Base-by-base conservation (phyloP, 208 protist species). In the Pavlovales sp. region DNA sequence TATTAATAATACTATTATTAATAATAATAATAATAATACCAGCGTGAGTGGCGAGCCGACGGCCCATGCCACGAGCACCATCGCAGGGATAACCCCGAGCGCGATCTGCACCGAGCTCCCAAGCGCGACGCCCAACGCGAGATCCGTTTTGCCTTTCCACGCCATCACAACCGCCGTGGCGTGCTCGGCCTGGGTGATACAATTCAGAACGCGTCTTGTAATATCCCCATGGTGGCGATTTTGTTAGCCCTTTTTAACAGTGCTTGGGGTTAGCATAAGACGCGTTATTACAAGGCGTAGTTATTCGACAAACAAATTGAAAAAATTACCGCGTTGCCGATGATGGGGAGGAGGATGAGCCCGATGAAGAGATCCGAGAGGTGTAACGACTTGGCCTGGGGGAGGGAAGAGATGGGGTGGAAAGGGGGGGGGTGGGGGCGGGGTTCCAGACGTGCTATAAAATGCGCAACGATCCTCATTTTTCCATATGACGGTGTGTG, bases 301-400 rank as follows among this genome's bases (percentile, higher is more conserved):
- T n/a, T n/a, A n/a, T n/a, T n/a, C n/a, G n/a, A n/a, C n/a, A n/a
- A n/a, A n/a, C n/a, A n/a, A n/a, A n/a, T n/a, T n/a, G n/a, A n/a
- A n/a, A n/a, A n/a, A n/a, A n/a, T n/a, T n/a, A n/a, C n/a, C n/a
- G 71, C 83, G 66, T 87, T 87, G 83, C 83, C 83, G 8, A 87
- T 42, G 39, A 87, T 87, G 26, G 83, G 83, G 40, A 87, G 26
- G 20, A 87, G 34, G 28, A 81, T 46, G 38, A 38, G 22, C 39
- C 39, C 37, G 39, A 81, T 32, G 40, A 81, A 81, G 77, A 46
- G 39, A 10, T 47, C 77, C 0, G 67, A 37, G 30, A 87, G 57
- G 26, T n/a, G 34, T 5, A 38, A 32, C 47, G 41, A 4, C 22
- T 42, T 34, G 18, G 82, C 82, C n/a, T n/a, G n/a, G n/a, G n/a